Percentiles rank a stretch among this genome's conserved stretches.
These are phyloP conservation scores for Eucalyptus victrix DNA, from an alignment of 345 rosid genomes.

Conservation along the genomic window DNA sequence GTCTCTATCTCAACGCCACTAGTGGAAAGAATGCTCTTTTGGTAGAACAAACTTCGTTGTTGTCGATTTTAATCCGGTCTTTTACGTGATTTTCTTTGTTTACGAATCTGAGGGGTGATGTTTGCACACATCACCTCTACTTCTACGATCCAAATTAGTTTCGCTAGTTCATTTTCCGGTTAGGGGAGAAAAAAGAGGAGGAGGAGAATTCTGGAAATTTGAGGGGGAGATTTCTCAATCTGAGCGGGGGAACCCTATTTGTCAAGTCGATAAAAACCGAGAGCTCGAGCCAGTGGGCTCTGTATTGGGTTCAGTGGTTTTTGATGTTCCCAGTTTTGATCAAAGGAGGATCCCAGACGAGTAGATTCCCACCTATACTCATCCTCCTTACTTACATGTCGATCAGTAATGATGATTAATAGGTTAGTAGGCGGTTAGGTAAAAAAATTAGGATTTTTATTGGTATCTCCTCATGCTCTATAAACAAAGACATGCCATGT, in stretches of 20 bases:
- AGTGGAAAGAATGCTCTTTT: background rate
- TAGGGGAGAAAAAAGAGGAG: background rate
- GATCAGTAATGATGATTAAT: background rate
- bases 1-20: background rate
- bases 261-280: background rate
- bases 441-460: background rate
- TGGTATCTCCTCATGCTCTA: background rate
- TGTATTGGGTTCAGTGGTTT: background rate
- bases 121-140: background rate
- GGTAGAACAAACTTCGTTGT: background rate
- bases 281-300: background rate
- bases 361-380: background rate
- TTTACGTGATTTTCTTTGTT: background rate
- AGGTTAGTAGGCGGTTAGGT: background rate
- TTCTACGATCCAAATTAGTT: background rate
- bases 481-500: background rate
- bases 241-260: background rate
- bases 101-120: background rate
- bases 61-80: background rate
- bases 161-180: background rate
- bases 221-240: background rate
- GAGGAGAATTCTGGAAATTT: background rate
- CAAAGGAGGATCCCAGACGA: background rate
- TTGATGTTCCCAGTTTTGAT: background rate
- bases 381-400: background rate